Evolutionary conservation across 2,329 filamentous ascomycete genomes (phyloP).

Genomic region (Calonectria pteridis): DNA sequence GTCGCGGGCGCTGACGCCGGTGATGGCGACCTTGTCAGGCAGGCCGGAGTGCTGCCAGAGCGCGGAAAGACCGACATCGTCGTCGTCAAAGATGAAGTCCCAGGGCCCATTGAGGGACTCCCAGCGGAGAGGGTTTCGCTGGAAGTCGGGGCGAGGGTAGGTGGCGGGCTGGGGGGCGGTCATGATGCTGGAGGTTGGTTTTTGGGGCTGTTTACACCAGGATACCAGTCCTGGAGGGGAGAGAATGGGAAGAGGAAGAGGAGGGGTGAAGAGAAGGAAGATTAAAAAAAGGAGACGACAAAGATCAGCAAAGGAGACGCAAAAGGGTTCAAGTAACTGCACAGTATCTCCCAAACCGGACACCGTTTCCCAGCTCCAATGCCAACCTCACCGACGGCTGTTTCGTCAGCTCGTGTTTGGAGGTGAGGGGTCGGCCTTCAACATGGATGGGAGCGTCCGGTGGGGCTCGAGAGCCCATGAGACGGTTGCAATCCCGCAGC

Average conservation of each 20-base stretch:
- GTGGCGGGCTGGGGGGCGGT: constrained; percentile 25
- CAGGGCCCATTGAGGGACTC: constrained; percentile 72
- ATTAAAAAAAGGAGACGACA: not conserved
- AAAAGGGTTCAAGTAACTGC: constrained; percentile 2
- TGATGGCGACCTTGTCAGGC: constrained; percentile 55
- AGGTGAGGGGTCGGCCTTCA: constrained; percentile 18
- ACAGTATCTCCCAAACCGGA: not conserved
- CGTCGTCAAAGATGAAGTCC: constrained; percentile 75
- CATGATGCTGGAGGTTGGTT: constrained; percentile 27
- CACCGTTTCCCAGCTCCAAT: not conserved
- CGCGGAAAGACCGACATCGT: constrained; percentile 65
- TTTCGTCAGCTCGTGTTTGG: constrained; percentile 19
- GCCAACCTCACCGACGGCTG: not conserved
- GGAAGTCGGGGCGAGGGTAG: constrained; percentile 76
- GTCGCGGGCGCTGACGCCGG: constrained; percentile 37
- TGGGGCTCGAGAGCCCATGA: constrained; percentile 17
- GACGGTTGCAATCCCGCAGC: not conserved
- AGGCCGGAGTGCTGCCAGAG: constrained; percentile 67
- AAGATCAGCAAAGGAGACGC: not conserved
- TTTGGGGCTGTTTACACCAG: not conserved
- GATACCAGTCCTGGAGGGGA: not conserved
- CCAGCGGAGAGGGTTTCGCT: constrained; percentile 68
- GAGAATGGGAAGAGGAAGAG: not conserved
- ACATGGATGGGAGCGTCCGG: constrained; percentile 13
- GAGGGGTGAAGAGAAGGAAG: not conserved